Evolutionary conservation across 495 filamentous ascomycete species (phyloP), one percentile per base, ranked within the genome.

Genomic region (Penicillium turbatum): DNA sequence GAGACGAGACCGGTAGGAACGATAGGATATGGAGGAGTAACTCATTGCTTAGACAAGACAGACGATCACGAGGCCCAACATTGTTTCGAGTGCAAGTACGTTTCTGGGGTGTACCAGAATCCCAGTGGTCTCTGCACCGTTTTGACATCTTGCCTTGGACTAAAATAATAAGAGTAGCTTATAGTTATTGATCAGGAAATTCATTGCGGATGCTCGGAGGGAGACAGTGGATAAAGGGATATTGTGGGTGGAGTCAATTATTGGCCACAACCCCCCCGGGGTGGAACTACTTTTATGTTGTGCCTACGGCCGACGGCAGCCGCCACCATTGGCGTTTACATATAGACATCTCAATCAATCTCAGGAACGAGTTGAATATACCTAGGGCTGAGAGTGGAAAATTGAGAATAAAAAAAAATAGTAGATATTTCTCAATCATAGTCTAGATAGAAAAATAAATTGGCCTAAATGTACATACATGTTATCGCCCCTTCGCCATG

Each of bases 1-100:
- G 78, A 26, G 87, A 82, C 1, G 74, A 66, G 17, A 88, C 82
- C 3, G 87, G 72, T 16, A 95, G 77, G 59, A 82, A 86, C 3
- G 88, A 90, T 43, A 96, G 79, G 49, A 95, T 90, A 62, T 89
- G 85, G 34, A 97, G 72, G 31, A 96, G 78, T 38, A 97, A 79
- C 65, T 98, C 93, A 69, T 96, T 86, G 48, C 90, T 95, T 46
- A 98, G 76, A 17, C 68, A 67, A 27, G 88, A 85, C 6, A 87
- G 47, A 44, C 66, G 71, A 62, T 86, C 60, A 10, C 54, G 40
- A 40, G 50, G 31, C 21, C 44, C 45, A 12, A n/a, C 48, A 38
- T 56, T 60, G 49, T 59, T 60, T 31, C 70, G 72, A 44, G 51
- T 56, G 29, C 79, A 71, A 13, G 17, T 16, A 27, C 49, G 49